Evolutionary conservation across 257 asterid species (phyloP).

Genomic region (Solanum neorickii): DNA sequence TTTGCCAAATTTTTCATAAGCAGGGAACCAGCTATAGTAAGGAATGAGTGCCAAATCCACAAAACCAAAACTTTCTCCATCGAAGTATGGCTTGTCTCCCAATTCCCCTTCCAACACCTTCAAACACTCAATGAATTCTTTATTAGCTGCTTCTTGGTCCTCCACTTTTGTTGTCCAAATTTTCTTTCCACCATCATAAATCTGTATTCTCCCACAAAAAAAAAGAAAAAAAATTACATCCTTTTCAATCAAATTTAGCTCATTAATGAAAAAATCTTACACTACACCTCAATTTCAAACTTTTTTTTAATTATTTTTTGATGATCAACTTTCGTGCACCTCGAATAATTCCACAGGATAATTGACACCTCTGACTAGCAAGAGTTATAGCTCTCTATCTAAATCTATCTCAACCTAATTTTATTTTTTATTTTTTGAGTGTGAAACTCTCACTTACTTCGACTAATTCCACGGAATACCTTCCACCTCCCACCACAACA

Average conservation of each 20-base stretch:
- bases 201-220: not conserved
- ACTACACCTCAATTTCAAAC: not conserved
- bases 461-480: no score
- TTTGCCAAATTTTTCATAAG: constrained; percentile 33
- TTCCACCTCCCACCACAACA: no score
- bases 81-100: constrained; percentile 40
- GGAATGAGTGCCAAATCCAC: constrained; percentile 32
- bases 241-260: not conserved
- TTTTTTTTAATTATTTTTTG: no score
- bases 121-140: constrained; percentile 29
- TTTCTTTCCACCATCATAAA: constrained; percentile 17
- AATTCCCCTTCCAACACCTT: constrained; percentile 32
- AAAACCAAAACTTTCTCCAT: constrained; percentile 43
- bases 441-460: no score
- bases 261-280: not conserved
- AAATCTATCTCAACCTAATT: no score
- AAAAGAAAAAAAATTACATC: not conserved
- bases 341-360: no score
- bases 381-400: no score
- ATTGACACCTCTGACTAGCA: no score
- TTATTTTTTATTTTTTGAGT: no score
- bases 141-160: constrained; percentile 42
- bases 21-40: constrained; percentile 42
- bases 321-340: no score
- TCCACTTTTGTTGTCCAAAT: constrained; percentile 36